Evolutionary conservation across 2,329 filamentous ascomycete genomes (phyloP).

Genomic region (Trichoderma oligosporum): DNA sequence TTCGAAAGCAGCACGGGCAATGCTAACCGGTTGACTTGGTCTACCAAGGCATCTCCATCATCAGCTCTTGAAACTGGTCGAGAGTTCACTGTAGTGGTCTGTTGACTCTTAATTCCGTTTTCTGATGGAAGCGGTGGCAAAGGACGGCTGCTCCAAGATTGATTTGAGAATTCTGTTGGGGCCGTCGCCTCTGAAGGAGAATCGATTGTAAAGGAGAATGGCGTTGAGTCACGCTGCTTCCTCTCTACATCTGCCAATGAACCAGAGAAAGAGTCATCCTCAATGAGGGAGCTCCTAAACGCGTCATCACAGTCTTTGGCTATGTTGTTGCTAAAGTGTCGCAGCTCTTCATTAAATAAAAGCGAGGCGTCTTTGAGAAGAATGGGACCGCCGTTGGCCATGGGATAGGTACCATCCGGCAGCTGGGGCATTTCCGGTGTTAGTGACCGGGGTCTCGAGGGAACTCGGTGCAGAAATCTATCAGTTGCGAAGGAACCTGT

Average conservation of each 20-base stretch:
- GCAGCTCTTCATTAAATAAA: conserved; percentile 66
- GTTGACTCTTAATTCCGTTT: conserved; percentile 23
- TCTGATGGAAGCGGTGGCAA: conserved; percentile 47
- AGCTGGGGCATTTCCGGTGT: conserved; percentile 31
- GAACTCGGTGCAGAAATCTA: conserved; percentile 23
- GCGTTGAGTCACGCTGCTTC: conserved; percentile 36
- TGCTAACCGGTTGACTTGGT: conserved; percentile 30
- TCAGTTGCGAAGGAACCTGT: conserved; percentile 24
- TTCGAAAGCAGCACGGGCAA: conserved; percentile 32
- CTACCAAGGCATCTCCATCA: neutral
- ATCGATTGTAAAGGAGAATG: conserved; percentile 42
- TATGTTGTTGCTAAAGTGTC: conserved; percentile 78
- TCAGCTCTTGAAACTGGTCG: conserved; percentile 28
- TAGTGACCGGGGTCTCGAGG: conserved; percentile 24
- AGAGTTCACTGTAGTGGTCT: conserved; percentile 23
- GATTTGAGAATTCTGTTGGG: conserved; percentile 30
- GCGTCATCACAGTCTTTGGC: conserved; percentile 90
- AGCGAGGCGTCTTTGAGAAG: conserved; percentile 29
- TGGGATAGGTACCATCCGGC: conserved; percentile 27
- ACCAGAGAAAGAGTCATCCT: conserved; percentile 36
- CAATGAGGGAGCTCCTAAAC: conserved; percentile 65
- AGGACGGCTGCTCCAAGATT: conserved; percentile 47
- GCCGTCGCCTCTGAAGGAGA: conserved; percentile 30
- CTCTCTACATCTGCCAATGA: conserved; percentile 34
- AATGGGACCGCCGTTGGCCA: conserved; percentile 25